Evolutionary conservation across 2,329 filamentous ascomycete genomes (phyloP).

Genomic region (Xylariaceae sp.): DNA sequence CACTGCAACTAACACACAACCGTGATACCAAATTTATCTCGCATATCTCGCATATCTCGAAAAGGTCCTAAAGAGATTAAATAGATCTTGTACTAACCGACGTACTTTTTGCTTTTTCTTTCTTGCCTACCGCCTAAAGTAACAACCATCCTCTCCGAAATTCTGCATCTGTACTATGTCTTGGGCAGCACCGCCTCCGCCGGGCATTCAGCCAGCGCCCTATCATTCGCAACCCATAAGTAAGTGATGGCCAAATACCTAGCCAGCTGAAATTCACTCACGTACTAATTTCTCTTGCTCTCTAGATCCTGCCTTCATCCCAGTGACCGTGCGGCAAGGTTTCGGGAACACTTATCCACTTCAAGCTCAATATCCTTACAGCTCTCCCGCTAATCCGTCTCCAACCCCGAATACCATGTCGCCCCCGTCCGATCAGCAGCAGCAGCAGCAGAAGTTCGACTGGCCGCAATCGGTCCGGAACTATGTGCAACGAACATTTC

Average conservation of each 20-base stretch:
- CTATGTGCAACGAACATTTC: constrained; percentile 88
- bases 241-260: no score
- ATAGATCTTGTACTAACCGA: constrained; percentile 19
- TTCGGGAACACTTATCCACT: constrained; percentile 30
- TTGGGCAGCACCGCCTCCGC: constrained; percentile 26
- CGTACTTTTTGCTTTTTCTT: no score
- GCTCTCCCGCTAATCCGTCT: constrained; percentile 30
- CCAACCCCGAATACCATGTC: constrained; percentile 26
- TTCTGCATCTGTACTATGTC: constrained; percentile 22
- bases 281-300: no score
- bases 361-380: constrained; percentile 29
- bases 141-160: constrained; percentile 1
- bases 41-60: no score
- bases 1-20: constrained; percentile 5
- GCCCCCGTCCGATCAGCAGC: constrained; percentile 32
- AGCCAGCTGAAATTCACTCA: no score
- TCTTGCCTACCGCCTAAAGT: constrained; percentile 4
- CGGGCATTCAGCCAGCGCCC: constrained; percentile 25
- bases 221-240: constrained; percentile 25
- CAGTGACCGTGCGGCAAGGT: constrained; percentile 38
- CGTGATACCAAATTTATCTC: constrained; percentile 11
- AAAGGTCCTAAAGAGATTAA: no score
- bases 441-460: constrained; percentile 56
- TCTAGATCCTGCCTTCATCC: constrained; percentile 39
- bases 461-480: constrained; percentile 79